These are phyloP conservation scores for Erythrobasidium hasegawianum DNA, from an alignment of 1,284 basidiomycete species.

Conservation along the genomic window DNA sequence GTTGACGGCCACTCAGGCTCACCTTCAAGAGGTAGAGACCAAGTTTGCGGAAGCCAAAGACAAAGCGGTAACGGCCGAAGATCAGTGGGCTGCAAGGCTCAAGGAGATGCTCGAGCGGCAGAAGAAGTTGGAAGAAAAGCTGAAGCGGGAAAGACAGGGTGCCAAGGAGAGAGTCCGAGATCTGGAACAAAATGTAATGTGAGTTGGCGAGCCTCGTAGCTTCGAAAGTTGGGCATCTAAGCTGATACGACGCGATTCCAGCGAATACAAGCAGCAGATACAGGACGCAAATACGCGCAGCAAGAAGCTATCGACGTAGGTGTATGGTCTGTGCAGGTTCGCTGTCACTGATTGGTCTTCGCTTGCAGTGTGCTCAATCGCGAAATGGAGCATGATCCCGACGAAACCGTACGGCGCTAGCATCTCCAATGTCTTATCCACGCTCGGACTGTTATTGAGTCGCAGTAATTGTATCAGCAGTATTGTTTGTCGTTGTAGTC, in stretches of 20 bases:
- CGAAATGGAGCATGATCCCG: neutral
- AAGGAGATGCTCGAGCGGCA: slow-evolving; percentile 82
- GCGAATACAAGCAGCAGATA: slow-evolving; percentile 25
- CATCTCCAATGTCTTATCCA: neutral
- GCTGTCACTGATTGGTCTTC: neutral
- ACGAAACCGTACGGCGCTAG: neutral
- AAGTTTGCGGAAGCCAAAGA: slow-evolving; percentile 68
- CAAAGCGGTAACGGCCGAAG: slow-evolving; percentile 65
- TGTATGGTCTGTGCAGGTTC: neutral
- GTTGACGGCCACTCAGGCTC: slow-evolving; percentile 72
- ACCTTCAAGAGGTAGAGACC: slow-evolving; percentile 75
- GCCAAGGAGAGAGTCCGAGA: slow-evolving; percentile 70
- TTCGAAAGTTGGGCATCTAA: neutral
- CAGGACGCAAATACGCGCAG: slow-evolving; percentile 16
- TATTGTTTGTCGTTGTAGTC: neutral
- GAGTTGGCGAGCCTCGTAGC: neutral
- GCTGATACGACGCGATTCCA: neutral
- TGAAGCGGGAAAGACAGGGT: slow-evolving; percentile 91
- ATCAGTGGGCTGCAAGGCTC: slow-evolving; percentile 87
- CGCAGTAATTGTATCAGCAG: neutral
- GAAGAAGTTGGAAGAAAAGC: slow-evolving; percentile 82
- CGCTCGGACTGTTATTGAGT: neutral
- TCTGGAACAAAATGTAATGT: slow-evolving; percentile 47
- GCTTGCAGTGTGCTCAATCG: slow-evolving; percentile 20
- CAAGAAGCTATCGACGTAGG: slow-evolving; percentile 24